Base-by-base conservation (phyloP, 208 protist species). In the Acanthamoeba lenticulata region DNA sequence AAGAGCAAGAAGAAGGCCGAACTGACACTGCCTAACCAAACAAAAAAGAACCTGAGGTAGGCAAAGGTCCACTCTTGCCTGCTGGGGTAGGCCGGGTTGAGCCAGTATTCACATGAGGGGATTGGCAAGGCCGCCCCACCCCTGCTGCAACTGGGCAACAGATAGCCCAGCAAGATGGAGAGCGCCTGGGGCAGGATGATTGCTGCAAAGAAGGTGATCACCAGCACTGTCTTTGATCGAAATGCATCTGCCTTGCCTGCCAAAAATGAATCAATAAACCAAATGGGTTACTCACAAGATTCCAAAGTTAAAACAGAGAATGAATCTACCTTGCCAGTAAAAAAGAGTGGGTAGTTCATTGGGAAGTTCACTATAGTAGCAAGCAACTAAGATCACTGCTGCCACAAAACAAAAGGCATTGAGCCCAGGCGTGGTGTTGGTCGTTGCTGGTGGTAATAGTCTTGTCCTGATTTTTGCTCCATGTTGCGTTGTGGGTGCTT, bases 71-170 rank as follows among this genome's bases (percentile, higher is more conserved):
- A 38, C 72, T 83, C 72, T 38, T 83, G 72, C 24, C 72, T 32
- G 38, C 49, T 38, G 72, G 72, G 72, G 72, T 49, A 83, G 42
- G 72, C 34, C 34, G 72, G 72, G 42, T 83, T 83, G 72, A 83
- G 72, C 72, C 72, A 83, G 72, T 83, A 83, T 38, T 83, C 72
- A 0, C 72, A 38, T n/a, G 72, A 32, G 40, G 72, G 72, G 21
- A 83, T n/a, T 4, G 44, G 13, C 38, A 83, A 38, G 21, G 72
- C n/a, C 65, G 65, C 52, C 21, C 52, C 13, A 38, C 40, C 40
- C n/a, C 27, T 3, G 2, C 72, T 2, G 40, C 72, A 83, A 15
- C 40, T 52, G 3, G 72, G 72, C 72, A 83, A 27, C 38, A 83
- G 34, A 29, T 83, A 38, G 42, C 72, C 72, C 21, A 83, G 42